Conservation (phyloP, 169 alveolate species). For the Eimeria tenella region DNA sequence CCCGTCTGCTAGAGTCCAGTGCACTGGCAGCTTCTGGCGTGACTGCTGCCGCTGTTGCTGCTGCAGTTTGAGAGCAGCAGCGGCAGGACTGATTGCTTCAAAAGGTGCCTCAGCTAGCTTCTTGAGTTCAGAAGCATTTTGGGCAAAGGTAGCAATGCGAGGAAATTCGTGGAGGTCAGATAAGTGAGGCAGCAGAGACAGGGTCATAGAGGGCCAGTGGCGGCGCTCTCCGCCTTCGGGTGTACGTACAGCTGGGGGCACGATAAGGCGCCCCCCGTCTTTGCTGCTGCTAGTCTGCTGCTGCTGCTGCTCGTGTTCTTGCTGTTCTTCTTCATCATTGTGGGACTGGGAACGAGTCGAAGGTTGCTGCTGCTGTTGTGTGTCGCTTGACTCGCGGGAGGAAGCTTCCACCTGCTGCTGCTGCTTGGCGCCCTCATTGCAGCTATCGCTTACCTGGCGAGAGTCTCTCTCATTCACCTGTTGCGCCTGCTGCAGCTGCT, state of each 20-base stretch:
- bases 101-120: background rate
- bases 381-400: too few relatives aligned
- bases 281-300: slow-evolving; percentile 3
- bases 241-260: background rate
- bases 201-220: background rate
- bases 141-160: background rate
- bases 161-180: background rate
- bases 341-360: background rate
- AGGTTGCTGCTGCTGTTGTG: background rate
- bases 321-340: background rate
- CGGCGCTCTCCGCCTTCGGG: background rate
- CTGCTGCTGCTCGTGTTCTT: slow-evolving; percentile 17
- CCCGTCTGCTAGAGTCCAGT: slow-evolving; percentile 14
- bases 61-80: background rate
- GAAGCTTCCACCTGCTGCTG: background rate
- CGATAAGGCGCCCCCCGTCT: slow-evolving; percentile 22
- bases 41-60: background rate
- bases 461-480: background rate
- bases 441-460: background rate
- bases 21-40: background rate
- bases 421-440: background rate
- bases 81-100: background rate
- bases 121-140: background rate
- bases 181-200: background rate
- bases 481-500: slow-evolving; percentile 37